A percentile compares a stretch with the other conserved stretches of the same genome.
These are phyloP conservation scores for Starmerella riodocensis DNA, from an alignment of 805 yeast genomes.

Conservation along the genomic window DNA sequence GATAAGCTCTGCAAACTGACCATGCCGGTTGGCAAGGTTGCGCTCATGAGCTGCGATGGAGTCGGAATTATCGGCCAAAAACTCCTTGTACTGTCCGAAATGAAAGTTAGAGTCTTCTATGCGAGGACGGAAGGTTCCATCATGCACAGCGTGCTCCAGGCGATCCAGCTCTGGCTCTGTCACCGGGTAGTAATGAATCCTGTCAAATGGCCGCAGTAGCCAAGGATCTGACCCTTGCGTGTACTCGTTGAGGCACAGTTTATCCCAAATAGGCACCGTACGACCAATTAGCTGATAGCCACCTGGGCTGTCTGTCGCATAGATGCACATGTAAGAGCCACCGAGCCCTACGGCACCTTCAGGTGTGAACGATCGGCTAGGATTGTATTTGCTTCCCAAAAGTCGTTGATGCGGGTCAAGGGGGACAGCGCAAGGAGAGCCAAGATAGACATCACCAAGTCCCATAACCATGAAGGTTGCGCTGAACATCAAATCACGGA, in stretches of 20 bases:
- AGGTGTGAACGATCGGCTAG: conserved; percentile 90
- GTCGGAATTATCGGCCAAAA: conserved; percentile 61
- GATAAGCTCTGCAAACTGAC: conserved; percentile 72
- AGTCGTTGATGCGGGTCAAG: conserved; percentile 91
- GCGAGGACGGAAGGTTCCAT: conserved; percentile 68
- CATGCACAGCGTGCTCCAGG: conserved; percentile 56
- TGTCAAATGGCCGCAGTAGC: conserved; percentile 86
- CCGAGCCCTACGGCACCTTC: conserved; percentile 97
- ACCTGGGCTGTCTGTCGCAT: conserved; percentile 97
- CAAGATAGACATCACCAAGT: conserved; percentile 91
- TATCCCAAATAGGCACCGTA: conserved; percentile 97
- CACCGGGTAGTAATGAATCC: conserved; percentile 87
- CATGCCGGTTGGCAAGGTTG: conserved; percentile 56
- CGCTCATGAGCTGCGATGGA: conserved; percentile 44
- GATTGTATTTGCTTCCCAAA: conserved; percentile 87
- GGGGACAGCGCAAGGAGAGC: conserved; percentile 98
- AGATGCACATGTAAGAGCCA: conserved; percentile 97
- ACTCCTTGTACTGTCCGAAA: conserved; percentile 59
- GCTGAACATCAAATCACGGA: conserved; percentile 69
- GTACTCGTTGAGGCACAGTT: conserved; percentile 43
- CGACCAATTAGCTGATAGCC: conserved; percentile 95
- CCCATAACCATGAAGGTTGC: conserved; percentile 90
- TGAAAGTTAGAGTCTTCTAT: conserved; percentile 69
- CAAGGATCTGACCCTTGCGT: conserved; percentile 54
- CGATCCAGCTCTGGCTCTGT: conserved; percentile 67